Evolutionary conservation across 2,329 filamentous ascomycete species (phyloP), one percentile per base, ranked within the genome.

Genomic region (Aureobasidium sp.): DNA sequence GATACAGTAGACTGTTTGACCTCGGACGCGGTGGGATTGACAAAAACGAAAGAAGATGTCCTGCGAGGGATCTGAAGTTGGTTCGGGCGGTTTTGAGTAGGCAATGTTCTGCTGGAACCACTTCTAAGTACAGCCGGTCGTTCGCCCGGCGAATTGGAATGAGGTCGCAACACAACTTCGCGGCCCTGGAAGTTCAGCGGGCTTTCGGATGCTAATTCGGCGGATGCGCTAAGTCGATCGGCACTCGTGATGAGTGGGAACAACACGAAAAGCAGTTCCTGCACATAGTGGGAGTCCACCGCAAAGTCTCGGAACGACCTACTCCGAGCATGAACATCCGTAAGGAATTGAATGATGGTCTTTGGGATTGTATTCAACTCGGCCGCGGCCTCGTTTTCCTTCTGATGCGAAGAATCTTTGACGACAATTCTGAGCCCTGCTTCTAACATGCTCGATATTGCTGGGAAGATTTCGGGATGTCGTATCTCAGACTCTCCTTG

Each of bases 161-260:
- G 81, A 0, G 90, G 90, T 15, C 89, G 85, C 64, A 95, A 89
- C 27, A 92, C 88, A 1, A 96, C 88, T 73, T 93, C 90, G 48
- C 87, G 86, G 1, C 91, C 91, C 67, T 94, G 90, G 67, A 96
- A 96, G 0, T 85, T 93, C 62, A 96, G 81, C 1, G 85, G 83
- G 66, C 92, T 88, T 67, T 88, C 83, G 17, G 91, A 92, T 68
- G 91, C 86, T n/a, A 97, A 77, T 72, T 99, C 94, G 0, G 86
- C 89, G 68, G 94, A 89, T 0, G 94, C 86, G 60, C 84, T 88
- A 42, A 97, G 87, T 24, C 86, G 82, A 73, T 97, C 91, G 14
- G 90, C 87, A 67, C 90, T 93, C 29, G 96, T 91, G 54, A 97
- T 83, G 19, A 94, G 85, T 1, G 94, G 92, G 70, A 94, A 99